Evolutionary conservation across 1,139 yeast species (phyloP), one percentile per base, ranked within the genome.

Genomic region (Debaryomyces udenii): DNA sequence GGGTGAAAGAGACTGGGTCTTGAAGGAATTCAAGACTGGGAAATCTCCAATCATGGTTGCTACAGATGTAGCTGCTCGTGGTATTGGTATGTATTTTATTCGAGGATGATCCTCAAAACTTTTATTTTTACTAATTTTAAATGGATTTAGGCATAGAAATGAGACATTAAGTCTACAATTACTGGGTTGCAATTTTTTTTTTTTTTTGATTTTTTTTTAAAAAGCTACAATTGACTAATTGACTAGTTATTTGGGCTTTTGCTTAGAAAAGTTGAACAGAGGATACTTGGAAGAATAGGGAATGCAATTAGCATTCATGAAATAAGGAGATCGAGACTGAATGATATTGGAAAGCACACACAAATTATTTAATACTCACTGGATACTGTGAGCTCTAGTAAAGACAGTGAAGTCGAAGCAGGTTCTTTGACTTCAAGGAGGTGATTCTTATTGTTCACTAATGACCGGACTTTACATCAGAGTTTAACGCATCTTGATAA

Each of bases 31-130:
- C 77, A 87, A 86, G 78, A 65, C 81, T 47, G 98, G 98, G 55
- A 86, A 84, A 65, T 83, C 95, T 43, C 96, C 97, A 52, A 86
- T 93, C 61, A 90, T 93, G 98, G 96, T 91, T 64, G 99, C 99
- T 50, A 93, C 99, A 54, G 99, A 93, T 70, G 99, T 93, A 67
- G 99, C 99, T 48, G 96, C 99, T 53, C 89, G 99, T 81, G 99
- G 99, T 83, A 91, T 93, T 78, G 99, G 96, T 90, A 89, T 74
- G 98, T 87, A 68, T 68, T 48, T 50, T 53, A 51, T 46, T 46
- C 45, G 50, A 48, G 49, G 31, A 38, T 32, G 39, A 37, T 44
- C 31, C 23, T 33, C 35, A 24, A 46, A 3, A 22, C 14, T 22
- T 37, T 37, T 37, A 20, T 37, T 37, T 31, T 31, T 31, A 31